Evolutionary conservation across 371 early-diverging fungal genomes (phyloP), one percentile per base, ranked within the genome.

Genomic region (Actinomucor elegans): DNA sequence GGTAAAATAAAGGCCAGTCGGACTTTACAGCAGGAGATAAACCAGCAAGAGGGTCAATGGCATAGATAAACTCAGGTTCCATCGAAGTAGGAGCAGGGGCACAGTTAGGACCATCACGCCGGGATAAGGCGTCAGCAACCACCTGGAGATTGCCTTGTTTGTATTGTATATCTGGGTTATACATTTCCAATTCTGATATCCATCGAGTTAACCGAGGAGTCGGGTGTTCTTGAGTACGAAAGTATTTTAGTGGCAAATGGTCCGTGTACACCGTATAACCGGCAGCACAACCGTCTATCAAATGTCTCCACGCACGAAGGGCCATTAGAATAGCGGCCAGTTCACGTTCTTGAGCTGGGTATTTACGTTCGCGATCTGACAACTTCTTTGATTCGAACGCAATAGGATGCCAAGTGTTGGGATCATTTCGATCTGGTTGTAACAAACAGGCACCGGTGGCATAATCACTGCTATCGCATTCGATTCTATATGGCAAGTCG

Each of bases 401-500:
- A 11, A 37, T 11, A 11, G 37, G 37, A 9, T 17, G 6, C 37
- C 37, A 37, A 37, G 5, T 37, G n/a, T 37, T 17, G 37, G n/a
- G n/a, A n/a, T n/a, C n/a, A n/a, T n/a, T n/a, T n/a, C n/a, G n/a
- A 24, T 46, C 43, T 27, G 26, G 27, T 45, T 78, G 79, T 21
- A 57, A 46, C 9, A 63, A 20, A 0, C 73, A 64, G 0, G 46
- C 65, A 14, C 67, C n/a, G n/a, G n/a, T n/a, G n/a, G n/a, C n/a
- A n/a, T n/a, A n/a, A n/a, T n/a, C n/a, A n/a, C n/a, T n/a, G 73
- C 71, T 69, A 47, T 77, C 73, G 0, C 61, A 69, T 37, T 75
- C 64, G 1, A 77, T 54, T 0, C 57, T 35, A 20, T 62, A 70
- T 0, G 48, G 59, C 28, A 48, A 33, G 2, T 31, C 11, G 0